Conservation (phyloP, 192 early-diverging fungal genomes). For the Oehlia diaphana region DNA sequence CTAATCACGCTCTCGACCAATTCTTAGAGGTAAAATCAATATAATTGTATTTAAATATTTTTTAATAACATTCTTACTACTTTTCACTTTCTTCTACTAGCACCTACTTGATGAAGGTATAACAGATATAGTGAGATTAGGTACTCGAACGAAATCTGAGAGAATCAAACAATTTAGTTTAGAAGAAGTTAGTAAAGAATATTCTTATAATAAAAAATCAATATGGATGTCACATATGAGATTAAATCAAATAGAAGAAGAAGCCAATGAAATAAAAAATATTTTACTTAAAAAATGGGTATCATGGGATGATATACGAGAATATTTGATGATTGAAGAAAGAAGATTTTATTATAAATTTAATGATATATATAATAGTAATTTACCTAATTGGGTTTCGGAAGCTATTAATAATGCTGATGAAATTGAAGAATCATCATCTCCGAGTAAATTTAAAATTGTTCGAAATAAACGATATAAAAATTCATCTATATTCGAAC, state of each 20-base stretch:
- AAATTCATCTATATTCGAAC: no score
- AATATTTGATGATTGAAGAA: slow-evolving; percentile 16
- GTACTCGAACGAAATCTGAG: slow-evolving; percentile 40
- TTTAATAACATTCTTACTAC: no score
- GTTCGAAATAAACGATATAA: no score
- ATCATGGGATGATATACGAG: slow-evolving; percentile 25
- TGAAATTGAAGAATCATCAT: no score
- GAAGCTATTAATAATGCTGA: no score
- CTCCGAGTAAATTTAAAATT: no score
- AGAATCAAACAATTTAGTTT: slow-evolving; percentile 29
- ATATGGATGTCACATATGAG: background rate
- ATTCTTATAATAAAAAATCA: no score
- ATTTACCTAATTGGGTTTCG: background rate
- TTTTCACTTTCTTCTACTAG: no score
- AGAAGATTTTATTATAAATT: slow-evolving; percentile 24
- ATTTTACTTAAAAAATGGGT: slow-evolving; percentile 6
- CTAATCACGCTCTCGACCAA: slow-evolving; percentile 65
- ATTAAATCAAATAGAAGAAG: slow-evolving; percentile 10
- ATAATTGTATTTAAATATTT: background rate
- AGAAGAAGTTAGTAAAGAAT: background rate
- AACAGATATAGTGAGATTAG: slow-evolving; percentile 48
- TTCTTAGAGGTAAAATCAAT: slow-evolving; percentile 43
- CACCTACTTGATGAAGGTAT: no score
- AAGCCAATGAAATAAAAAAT: slow-evolving; percentile 25
- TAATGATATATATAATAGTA: background rate